Base-by-base conservation (phyloP, 108 stramenopile species). In the Nannochloropsis oceanica region DNA sequence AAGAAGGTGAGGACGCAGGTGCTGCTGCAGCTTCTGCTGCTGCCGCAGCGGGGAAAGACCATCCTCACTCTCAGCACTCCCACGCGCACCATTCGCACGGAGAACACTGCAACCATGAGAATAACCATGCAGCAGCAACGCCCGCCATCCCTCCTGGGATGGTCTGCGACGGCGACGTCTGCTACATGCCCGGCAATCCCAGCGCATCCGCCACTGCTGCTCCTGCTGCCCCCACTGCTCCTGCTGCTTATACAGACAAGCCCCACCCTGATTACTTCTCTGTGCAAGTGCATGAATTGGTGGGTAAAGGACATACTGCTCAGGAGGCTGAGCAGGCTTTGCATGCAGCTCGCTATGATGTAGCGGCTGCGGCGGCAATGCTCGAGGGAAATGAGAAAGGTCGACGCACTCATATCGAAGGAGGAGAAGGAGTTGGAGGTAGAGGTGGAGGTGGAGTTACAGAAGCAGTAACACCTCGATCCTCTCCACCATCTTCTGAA, bases 131-230 rank as follows among this genome's bases (percentile, higher is more conserved):
- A 73, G n/a, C 18, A 0, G 18, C 59, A 18, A 9, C n/a, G 8
- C 59, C 59, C 59, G 18, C 59, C 9, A 73, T 0, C 59, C 59
- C 59, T 73, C 59, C 59, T 1, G 59, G 59, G 22, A 2, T 86
- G 46, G 82, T 86, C 34, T 86, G 86, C 43, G 86, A 86, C 43
- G 86, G 86, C 5, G 86, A 83, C 82, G 82, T 86, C 25, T 86
- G 86, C 86, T 59, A 86, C 34, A 24, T 81, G 86, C 59, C 59
- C n/a, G 9, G n/a, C 59, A 85, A 59, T 80, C 85, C 85, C 26
- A 80, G 81, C 24, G 79, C 13, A 44, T 18, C 26, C 26, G 73
- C 12, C 2, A 8, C 18, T 18, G 22, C 18, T n/a, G 18, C 18
- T 73, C 22, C 59, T 73, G 22, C 9, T n/a, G 18, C 83, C 11